Percentiles rank a stretch among this genome's conserved stretches.
phyloP scores from a whole-genome alignment of 345 rosid genomes.

The Murraya paniculata region DNA sequence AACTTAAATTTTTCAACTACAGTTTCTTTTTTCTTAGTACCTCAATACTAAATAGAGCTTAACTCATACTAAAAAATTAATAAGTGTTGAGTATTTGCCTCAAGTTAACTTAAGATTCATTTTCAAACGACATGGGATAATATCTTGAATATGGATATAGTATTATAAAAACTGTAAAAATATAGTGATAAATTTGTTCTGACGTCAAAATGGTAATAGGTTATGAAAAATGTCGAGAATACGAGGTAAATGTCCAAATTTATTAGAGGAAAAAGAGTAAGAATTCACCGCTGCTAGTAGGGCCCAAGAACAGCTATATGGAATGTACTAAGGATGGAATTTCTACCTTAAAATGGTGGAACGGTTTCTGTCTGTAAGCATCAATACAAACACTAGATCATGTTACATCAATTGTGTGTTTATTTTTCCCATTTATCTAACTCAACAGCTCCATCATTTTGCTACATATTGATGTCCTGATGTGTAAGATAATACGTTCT shows the following conservation, averaged over 20 bases:
- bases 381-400: not conserved
- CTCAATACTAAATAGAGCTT: no score
- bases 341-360: constrained; percentile 31
- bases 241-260: not conserved
- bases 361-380: constrained; percentile 23
- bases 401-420: not conserved
- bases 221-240: no score
- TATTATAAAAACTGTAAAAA: no score
- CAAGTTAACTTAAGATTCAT: no score
- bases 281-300: constrained; percentile 28
- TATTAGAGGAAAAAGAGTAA: not conserved
- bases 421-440: not conserved
- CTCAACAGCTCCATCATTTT: not conserved
- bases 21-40: no score
- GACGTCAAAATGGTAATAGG: no score
- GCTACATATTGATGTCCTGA: not conserved
- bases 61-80: no score
- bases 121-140: no score
- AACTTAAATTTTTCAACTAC: no score
- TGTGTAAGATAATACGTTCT: not conserved
- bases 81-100: no score
- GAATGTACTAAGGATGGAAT: constrained; percentile 25
- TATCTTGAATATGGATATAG: no score
- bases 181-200: no score
- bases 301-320: constrained; percentile 38